Conservation (phyloP, 352 stramenopile genomes). For the Paralagenidium karlingii region DNA sequence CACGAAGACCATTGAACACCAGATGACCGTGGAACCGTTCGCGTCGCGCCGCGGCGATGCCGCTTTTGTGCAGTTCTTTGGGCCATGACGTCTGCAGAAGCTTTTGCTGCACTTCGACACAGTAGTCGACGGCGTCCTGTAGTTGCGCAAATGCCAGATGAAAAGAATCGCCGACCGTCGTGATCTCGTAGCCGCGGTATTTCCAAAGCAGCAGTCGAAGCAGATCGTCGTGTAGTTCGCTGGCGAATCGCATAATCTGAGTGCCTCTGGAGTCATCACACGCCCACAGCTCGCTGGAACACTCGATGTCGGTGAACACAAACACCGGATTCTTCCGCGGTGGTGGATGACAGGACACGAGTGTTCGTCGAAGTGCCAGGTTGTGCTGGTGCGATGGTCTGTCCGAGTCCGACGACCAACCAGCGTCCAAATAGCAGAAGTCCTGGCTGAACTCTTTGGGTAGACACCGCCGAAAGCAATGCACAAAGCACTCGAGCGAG, state of each 20-base stretch:
- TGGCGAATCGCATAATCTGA: slow-evolving; percentile 26
- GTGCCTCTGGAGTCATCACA: slow-evolving; percentile 13
- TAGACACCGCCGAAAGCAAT: slow-evolving; percentile 28
- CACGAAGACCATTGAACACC: slow-evolving; percentile 28
- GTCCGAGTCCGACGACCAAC: slow-evolving; percentile 8
- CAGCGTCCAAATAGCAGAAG: slow-evolving; percentile 26
- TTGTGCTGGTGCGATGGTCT: not conserved
- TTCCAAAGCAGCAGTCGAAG: slow-evolving; percentile 18
- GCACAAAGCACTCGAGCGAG: slow-evolving; percentile 42
- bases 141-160: slow-evolving; percentile 39
- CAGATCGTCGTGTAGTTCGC: slow-evolving; percentile 47
- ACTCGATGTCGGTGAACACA: slow-evolving; percentile 54
- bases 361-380: not conserved
- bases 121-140: slow-evolving; percentile 40
- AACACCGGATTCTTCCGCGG: slow-evolving; percentile 29
- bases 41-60: slow-evolving; percentile 6
- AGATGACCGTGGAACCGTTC: too few relatives aligned
- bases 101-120: slow-evolving; percentile 28
- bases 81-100: slow-evolving; percentile 22
- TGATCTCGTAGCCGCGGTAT: slow-evolving; percentile 40
- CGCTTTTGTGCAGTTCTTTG: slow-evolving; percentile 29
- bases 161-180: slow-evolving; percentile 35
- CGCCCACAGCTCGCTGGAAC: slow-evolving; percentile 31
- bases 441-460: slow-evolving; percentile 29
- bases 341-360: slow-evolving; percentile 1